Evolutionary conservation across 352 stramenopile genomes (phyloP).

Genomic region (Peronospora destructor): DNA sequence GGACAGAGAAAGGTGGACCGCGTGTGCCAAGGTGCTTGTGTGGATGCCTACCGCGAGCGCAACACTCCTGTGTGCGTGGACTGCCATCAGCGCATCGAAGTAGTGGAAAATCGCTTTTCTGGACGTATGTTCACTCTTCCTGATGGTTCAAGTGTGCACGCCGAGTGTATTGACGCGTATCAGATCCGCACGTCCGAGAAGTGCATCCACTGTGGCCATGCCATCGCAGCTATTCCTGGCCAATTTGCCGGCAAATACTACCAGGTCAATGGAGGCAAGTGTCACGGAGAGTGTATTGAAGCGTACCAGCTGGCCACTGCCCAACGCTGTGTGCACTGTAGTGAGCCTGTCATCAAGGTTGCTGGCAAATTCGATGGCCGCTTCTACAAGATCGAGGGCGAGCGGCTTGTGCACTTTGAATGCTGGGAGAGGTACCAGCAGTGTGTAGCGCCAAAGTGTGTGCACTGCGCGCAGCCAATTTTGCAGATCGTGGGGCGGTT

Average conservation of each 20-base stretch:
- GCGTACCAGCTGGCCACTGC: conserved; percentile 63
- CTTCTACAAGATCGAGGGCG: conserved; percentile 81
- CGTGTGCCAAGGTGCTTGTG: conserved; percentile 70
- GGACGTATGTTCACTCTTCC: conserved; percentile 73
- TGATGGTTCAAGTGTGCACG: conserved; percentile 69
- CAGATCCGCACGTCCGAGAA: conserved; percentile 75
- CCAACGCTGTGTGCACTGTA: conserved; percentile 67
- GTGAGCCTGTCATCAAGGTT: conserved; percentile 62
- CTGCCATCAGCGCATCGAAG: conserved; percentile 70
- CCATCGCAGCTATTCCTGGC: conserved; percentile 68
- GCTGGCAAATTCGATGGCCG: conserved; percentile 63
- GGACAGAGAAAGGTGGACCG: conserved; percentile 56
- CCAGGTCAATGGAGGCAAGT: conserved; percentile 65
- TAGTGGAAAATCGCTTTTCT: conserved; percentile 65
- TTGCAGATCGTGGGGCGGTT: conserved; percentile 66
- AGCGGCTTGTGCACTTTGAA: conserved; percentile 75
- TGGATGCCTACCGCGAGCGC: conserved; percentile 62
- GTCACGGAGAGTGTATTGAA: conserved; percentile 81
- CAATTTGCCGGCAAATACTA: conserved; percentile 79
- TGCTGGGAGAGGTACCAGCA: conserved; percentile 81
- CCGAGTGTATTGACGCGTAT: conserved; percentile 84
- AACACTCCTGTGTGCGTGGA: conserved; percentile 72
- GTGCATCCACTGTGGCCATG: conserved; percentile 69
- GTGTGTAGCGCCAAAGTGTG: conserved; percentile 63
- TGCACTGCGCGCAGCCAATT: conserved; percentile 69